A percentile compares a stretch with the other conserved stretches of the same genome.
Conservation (phyloP, 495 filamentous ascomycete genomes). For the Pseudomonodictys pantanalensis region DNA sequence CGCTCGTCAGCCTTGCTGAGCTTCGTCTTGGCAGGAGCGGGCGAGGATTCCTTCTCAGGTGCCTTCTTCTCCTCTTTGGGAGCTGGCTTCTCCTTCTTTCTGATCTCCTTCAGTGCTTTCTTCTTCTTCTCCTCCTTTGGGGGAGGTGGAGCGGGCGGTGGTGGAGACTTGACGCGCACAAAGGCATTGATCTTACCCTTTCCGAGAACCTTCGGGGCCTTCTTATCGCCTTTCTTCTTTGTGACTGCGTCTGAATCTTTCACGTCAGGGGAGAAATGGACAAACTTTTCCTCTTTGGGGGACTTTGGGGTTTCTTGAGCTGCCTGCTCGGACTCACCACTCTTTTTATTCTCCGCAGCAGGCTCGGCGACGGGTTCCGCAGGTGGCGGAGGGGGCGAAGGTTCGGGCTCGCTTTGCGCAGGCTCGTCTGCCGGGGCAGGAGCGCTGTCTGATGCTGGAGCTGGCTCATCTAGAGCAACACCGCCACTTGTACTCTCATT, state of each 20-base stretch:
- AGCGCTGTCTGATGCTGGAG: background rate
- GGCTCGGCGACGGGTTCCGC: background rate
- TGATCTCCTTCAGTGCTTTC: background rate
- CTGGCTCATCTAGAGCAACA: background rate
- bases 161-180: constrained; percentile 17
- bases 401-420: background rate
- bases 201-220: constrained; percentile 8
- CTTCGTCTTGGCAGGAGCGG: constrained; percentile 20
- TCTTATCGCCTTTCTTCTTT: constrained; percentile 24
- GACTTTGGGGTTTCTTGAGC: constrained; percentile 10
- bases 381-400: constrained; percentile 1
- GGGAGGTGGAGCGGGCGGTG: constrained; percentile 7
- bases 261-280: constrained; percentile 29
- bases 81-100: constrained; percentile 1
- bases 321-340: constrained; percentile 18
- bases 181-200: constrained; percentile 27
- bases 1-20: constrained; percentile 26
- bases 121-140: constrained; percentile 1
- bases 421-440: background rate
- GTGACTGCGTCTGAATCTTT: constrained; percentile 21
- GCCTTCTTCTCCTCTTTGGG: background rate
- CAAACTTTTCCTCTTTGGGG: constrained; percentile 17
- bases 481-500: background rate
- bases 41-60: constrained; percentile 1
- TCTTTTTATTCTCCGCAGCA: background rate